These are phyloP conservation scores for Aspergillus asperescens DNA, from an alignment of 495 filamentous ascomycete species.

Conservation along the genomic window DNA sequence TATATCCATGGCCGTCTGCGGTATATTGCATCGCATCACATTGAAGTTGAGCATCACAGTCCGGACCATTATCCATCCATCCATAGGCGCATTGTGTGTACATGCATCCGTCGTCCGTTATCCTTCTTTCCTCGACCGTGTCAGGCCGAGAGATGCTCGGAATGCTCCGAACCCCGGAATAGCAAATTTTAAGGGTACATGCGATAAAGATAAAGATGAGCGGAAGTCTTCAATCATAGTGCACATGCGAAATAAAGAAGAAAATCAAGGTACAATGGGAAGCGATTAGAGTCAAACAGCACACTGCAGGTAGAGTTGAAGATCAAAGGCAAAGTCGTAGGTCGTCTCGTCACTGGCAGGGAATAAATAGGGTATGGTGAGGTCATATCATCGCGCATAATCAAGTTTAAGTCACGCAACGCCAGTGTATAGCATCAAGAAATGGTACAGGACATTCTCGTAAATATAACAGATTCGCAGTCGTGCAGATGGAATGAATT, in stretches of 20 bases:
- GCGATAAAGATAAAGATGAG: neutral
- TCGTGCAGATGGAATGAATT: neutral
- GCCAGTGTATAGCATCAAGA: conserved; percentile 4
- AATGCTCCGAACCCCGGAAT: neutral
- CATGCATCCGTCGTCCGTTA: neutral
- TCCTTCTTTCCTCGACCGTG: neutral
- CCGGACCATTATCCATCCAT: no score
- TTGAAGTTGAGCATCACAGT: neutral
- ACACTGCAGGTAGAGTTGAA: no score
- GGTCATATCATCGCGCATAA: conserved; percentile 8
- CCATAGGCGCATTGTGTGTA: neutral
- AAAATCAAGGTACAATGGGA: conserved; percentile 3
- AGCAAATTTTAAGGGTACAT: conserved; percentile 4
- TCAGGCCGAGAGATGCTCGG: neutral
- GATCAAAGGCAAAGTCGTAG: neutral
- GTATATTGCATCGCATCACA: neutral
- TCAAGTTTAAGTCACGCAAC: conserved; percentile 7
- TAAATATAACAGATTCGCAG: neutral
- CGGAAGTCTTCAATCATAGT: neutral
- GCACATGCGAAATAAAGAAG: conserved; percentile 2
- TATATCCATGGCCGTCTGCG: conserved; percentile 1
- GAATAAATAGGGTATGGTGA: neutral
- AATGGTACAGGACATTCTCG: conserved; percentile 12
- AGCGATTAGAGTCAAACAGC: neutral
- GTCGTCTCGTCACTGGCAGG: neutral